phyloP scores from a whole-genome alignment of 176 grass and related monocot species.

The Microstegium vimineum region DNA sequence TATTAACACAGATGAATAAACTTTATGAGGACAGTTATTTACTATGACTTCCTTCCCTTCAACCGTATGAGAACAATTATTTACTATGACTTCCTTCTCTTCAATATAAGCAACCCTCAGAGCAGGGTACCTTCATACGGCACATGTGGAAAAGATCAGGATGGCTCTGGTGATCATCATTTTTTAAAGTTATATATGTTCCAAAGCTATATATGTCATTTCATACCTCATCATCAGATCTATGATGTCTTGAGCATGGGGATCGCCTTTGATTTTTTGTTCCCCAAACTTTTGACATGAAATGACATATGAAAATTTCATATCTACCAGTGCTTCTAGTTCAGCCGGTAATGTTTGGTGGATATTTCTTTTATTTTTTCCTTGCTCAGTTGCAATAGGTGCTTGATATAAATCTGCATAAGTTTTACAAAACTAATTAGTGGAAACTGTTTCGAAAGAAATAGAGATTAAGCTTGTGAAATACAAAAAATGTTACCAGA shows the following conservation, averaged over 20 bases:
- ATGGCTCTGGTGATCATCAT: neutral
- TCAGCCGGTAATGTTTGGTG: constrained; percentile 51
- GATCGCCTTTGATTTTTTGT: constrained; percentile 79
- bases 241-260: constrained; percentile 85
- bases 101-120: constrained; percentile 94
- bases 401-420: constrained; percentile 66
- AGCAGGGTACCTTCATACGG: constrained; percentile 59
- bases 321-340: constrained; percentile 69
- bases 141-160: constrained; percentile 13
- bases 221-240: constrained; percentile 84
- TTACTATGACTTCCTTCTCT: constrained; percentile 75
- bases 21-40: constrained; percentile 33
- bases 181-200: neutral
- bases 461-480: neutral
- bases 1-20: constrained; percentile 90
- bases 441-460: constrained; percentile 13
- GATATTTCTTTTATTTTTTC: constrained; percentile 55
- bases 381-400: constrained; percentile 48
- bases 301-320: constrained; percentile 94
- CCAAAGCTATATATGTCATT: constrained; percentile 11
- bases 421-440: constrained; percentile 15
- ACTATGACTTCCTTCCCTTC: constrained; percentile 85
- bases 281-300: constrained; percentile 92
- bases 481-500: constrained; percentile 4
- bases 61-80: constrained; percentile 2